Conservation (phyloP, 31 red algal genomes). For the Bonnemaisonia californica region DNA sequence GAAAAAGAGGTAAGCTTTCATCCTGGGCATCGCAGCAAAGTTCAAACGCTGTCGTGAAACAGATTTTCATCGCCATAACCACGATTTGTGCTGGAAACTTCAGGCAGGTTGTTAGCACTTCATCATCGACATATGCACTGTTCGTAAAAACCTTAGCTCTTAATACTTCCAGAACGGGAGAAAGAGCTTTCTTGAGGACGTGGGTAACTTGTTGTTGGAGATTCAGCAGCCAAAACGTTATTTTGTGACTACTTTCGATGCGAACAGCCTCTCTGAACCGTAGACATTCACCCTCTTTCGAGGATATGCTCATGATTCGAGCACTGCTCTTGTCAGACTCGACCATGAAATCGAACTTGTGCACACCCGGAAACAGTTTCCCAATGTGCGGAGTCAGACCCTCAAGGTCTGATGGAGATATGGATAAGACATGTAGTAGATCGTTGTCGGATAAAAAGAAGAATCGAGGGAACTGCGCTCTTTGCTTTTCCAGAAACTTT, state of each 20-base stretch:
- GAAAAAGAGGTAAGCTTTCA: not conserved
- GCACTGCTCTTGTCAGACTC: conserved; percentile 3
- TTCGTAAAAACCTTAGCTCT: not conserved
- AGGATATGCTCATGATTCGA: conserved; percentile 29
- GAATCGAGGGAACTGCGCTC: conserved; percentile 73
- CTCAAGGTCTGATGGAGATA: conserved; percentile 40
- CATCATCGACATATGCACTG: not conserved
- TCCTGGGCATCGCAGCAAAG: not conserved
- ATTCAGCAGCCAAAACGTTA: conserved; percentile 24
- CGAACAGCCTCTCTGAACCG: conserved; percentile 37
- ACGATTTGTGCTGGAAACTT: conserved; percentile 47
- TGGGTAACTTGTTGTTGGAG: conserved; percentile 1
- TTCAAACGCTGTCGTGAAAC: conserved; percentile 45
- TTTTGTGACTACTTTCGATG: not conserved
- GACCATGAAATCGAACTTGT: not conserved
- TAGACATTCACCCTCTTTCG: conserved; percentile 65
- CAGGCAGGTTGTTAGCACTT: not conserved
- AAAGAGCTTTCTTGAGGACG: conserved; percentile 7
- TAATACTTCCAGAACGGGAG: not conserved
- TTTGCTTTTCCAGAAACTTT: conserved; percentile 75
- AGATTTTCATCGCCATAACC: conserved; percentile 46
- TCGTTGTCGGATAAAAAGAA: conserved; percentile 82
- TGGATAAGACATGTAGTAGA: conserved; percentile 71
- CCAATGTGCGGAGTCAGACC: conserved; percentile 31
- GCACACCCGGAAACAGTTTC: conserved; percentile 60